Conservation (phyloP, 495 filamentous ascomycete species). For the Penicillium goetzii region DNA sequence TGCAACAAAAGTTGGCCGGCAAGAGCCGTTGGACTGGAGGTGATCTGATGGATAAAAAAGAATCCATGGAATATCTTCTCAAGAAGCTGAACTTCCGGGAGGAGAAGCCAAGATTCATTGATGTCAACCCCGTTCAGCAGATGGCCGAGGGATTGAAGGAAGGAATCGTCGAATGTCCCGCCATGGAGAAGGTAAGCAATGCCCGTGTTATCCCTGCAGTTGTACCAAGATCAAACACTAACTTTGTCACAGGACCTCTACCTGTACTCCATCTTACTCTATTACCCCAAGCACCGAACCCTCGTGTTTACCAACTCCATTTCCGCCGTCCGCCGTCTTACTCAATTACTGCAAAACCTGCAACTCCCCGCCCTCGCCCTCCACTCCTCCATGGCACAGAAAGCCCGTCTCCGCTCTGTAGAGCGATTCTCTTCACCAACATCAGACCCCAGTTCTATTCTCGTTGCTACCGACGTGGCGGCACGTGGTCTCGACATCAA, state of each 20-base stretch:
- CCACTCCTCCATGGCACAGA: slow-evolving; percentile 94
- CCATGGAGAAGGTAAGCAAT: slow-evolving; percentile 78
- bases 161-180: slow-evolving; percentile 86
- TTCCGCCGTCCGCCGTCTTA: slow-evolving; percentile 83
- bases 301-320: slow-evolving; percentile 97
- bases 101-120: slow-evolving; percentile 84
- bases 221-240: neutral
- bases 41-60: slow-evolving; percentile 67
- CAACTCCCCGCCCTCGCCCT: slow-evolving; percentile 75
- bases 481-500: slow-evolving; percentile 96
- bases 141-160: slow-evolving; percentile 88
- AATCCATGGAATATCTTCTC: slow-evolving; percentile 91
- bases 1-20: slow-evolving; percentile 87
- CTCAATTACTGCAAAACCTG: slow-evolving; percentile 82
- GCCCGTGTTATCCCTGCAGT: neutral
- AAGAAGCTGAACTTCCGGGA: slow-evolving; percentile 87
- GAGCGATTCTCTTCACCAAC: slow-evolving; percentile 80
- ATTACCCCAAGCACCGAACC: slow-evolving; percentile 76
- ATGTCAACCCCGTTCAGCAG: slow-evolving; percentile 83
- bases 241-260: slow-evolving; percentile 71
- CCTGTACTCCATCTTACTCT: slow-evolving; percentile 83
- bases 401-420: slow-evolving; percentile 89
- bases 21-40: slow-evolving; percentile 60
- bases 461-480: slow-evolving; percentile 94
- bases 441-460: slow-evolving; percentile 64